Evolutionary conservation across 805 yeast species (phyloP).

Genomic region (Candida sanyiensis): DNA sequence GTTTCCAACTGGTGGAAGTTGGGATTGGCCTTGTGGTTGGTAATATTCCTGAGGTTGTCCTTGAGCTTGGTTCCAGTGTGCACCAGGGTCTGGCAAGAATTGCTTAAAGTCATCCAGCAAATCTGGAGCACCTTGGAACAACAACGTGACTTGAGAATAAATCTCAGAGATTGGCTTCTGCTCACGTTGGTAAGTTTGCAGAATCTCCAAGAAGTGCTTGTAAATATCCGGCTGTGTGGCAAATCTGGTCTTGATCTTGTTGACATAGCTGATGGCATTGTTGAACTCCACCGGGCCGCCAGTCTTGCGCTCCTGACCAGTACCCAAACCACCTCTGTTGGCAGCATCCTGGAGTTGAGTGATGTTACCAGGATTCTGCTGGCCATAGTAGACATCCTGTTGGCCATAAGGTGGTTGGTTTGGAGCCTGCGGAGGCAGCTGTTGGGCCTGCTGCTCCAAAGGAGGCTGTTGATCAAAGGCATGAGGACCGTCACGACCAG

Average conservation of each 20-base stretch:
- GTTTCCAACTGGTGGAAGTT: slow-evolving; percentile 84
- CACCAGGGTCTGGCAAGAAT: slow-evolving; percentile 72
- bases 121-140: slow-evolving; percentile 93
- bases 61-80: slow-evolving; percentile 14
- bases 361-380: slow-evolving; percentile 21
- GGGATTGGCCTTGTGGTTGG: slow-evolving; percentile 28
- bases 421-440: slow-evolving; percentile 12
- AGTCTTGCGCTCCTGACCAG: slow-evolving; percentile 17
- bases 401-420: slow-evolving; percentile 14
- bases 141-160: slow-evolving; percentile 82
- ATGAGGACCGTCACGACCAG: slow-evolving; percentile 8
- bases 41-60: slow-evolving; percentile 24
- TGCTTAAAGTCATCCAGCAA: slow-evolving; percentile 90
- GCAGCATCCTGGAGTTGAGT: slow-evolving; percentile 37
- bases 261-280: slow-evolving; percentile 94
- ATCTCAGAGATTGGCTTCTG: slow-evolving; percentile 94
- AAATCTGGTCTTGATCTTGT: slow-evolving; percentile 90
- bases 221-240: slow-evolving; percentile 93
- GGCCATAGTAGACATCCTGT: slow-evolving; percentile 7
- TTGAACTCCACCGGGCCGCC: slow-evolving; percentile 86
- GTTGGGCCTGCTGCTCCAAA: slow-evolving; percentile 12
- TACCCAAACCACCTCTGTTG: slow-evolving; percentile 18
- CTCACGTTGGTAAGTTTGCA: slow-evolving; percentile 95
- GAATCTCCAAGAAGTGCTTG: slow-evolving; percentile 87
- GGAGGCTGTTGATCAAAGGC: slow-evolving; percentile 7